Percentiles rank a stretch among this genome's conserved stretches.
Conservation (phyloP, 2,329 filamentous ascomycete species). For the Byssoonygena ceratinophila region DNA sequence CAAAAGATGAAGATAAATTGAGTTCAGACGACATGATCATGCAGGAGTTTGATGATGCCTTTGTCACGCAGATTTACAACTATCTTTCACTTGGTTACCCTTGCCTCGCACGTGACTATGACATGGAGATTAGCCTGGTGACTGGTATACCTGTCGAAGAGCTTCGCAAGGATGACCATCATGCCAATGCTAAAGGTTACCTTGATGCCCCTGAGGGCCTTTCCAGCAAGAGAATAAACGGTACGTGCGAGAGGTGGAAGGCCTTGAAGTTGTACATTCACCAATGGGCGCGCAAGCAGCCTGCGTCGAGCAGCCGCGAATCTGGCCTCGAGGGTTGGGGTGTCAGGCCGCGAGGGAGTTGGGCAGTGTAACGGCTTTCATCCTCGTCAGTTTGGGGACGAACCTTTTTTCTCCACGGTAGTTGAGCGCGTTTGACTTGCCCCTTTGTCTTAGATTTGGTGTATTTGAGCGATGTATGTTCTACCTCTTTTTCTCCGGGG, state of each 20-base stretch:
- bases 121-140: constrained; percentile 76
- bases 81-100: constrained; percentile 91
- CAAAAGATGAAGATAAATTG: neutral
- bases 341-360: constrained; percentile 52
- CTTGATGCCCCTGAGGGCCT: constrained; percentile 43
- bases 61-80: constrained; percentile 94
- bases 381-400: neutral
- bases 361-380: constrained; percentile 48
- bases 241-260: constrained; percentile 64
- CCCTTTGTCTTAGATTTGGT: too few species aligned
- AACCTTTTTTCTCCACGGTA: neutral
- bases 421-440: too few species aligned
- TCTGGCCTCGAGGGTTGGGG: constrained; percentile 54
- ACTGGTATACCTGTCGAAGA: constrained; percentile 58
- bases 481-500: too few species aligned
- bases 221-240: constrained; percentile 21
- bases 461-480: neutral
- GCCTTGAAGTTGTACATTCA: constrained; percentile 72
- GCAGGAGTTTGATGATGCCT: constrained; percentile 66
- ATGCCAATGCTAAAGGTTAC: constrained; percentile 59
- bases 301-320: constrained; percentile 52
- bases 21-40: constrained; percentile 31
- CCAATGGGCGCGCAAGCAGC: constrained; percentile 85
- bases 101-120: constrained; percentile 68
- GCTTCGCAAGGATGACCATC: constrained; percentile 59